Percentiles rank a stretch among this genome's conserved stretches.
phyloP scores from a whole-genome alignment of 2,329 filamentous ascomycete species.

The Alternaria sp. region DNA sequence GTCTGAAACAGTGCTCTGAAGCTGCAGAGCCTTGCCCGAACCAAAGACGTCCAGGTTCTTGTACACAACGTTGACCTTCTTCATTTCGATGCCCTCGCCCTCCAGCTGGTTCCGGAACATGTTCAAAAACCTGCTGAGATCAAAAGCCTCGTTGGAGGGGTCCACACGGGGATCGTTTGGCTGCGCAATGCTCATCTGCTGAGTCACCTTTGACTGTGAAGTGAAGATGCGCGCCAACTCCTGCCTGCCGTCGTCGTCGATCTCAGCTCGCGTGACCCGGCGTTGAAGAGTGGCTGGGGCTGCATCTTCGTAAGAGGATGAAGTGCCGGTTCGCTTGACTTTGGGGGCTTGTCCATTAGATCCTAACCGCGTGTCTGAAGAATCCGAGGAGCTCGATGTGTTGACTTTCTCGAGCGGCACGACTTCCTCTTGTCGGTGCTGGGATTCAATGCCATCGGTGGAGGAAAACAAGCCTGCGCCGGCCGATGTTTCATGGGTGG shows the following conservation, averaged over 20 bases:
- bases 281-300: constrained; percentile 19
- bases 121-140: constrained; percentile 60
- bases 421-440: constrained; percentile 12
- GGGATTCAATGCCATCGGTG: constrained; percentile 3
- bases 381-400: constrained; percentile 23
- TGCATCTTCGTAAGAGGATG: constrained; percentile 7
- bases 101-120: constrained; percentile 60
- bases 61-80: constrained; percentile 67
- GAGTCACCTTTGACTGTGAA: constrained; percentile 29
- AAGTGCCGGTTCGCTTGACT: constrained; percentile 11
- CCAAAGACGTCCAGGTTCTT: constrained; percentile 71
- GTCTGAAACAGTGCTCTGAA: constrained; percentile 71
- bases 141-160: constrained; percentile 59
- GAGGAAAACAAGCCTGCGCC: background rate
- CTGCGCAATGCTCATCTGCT: constrained; percentile 31
- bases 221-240: constrained; percentile 36
- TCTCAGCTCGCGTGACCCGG: constrained; percentile 23
- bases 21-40: constrained; percentile 69
- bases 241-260: constrained; percentile 32
- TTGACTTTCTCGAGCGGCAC: constrained; percentile 13
- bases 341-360: constrained; percentile 11
- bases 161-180: constrained; percentile 59
- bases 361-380: constrained; percentile 26
- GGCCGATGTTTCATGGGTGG: background rate
- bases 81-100: constrained; percentile 62